Conservation (phyloP, 169 alveolate genomes). For the Eimeria tenella region DNA sequence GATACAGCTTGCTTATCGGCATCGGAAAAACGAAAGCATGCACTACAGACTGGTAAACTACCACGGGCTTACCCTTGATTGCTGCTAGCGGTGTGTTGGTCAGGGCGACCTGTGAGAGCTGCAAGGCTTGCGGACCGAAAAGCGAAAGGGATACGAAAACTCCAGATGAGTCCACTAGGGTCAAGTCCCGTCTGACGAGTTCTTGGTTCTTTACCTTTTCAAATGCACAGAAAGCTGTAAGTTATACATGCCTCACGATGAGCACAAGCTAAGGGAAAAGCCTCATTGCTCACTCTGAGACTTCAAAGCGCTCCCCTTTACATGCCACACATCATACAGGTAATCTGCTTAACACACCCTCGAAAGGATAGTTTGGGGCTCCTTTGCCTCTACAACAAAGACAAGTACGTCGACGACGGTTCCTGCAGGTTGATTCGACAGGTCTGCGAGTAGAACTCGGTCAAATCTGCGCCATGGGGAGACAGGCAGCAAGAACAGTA, state of each 20-base stretch:
- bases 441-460: background rate
- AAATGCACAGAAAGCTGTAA: background rate
- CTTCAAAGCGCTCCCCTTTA: too few species aligned
- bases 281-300: too few species aligned
- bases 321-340: too few species aligned
- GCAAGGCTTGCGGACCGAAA: conserved; percentile 54
- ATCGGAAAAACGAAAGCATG: background rate
- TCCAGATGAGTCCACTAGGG: conserved; percentile 38
- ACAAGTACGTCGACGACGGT: conserved; percentile 59
- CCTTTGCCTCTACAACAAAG: conserved; percentile 36
- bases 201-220: conserved; percentile 37
- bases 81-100: conserved; percentile 44
- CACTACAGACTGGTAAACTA: background rate
- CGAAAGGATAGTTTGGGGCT: conserved; percentile 24
- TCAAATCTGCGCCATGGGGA: conserved; percentile 8
- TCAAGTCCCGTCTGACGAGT: conserved; percentile 51
- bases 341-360: conserved; percentile 14
- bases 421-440: background rate
- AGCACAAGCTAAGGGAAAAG: too few species aligned
- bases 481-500: background rate
- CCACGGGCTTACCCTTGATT: conserved; percentile 25
- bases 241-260: too few species aligned
- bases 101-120: conserved; percentile 2
- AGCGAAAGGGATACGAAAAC: conserved; percentile 38
- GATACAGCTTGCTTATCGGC: too few species aligned